Conservation (phyloP, 2,329 filamentous ascomycete species). For the Penicillium janthinellum region DNA sequence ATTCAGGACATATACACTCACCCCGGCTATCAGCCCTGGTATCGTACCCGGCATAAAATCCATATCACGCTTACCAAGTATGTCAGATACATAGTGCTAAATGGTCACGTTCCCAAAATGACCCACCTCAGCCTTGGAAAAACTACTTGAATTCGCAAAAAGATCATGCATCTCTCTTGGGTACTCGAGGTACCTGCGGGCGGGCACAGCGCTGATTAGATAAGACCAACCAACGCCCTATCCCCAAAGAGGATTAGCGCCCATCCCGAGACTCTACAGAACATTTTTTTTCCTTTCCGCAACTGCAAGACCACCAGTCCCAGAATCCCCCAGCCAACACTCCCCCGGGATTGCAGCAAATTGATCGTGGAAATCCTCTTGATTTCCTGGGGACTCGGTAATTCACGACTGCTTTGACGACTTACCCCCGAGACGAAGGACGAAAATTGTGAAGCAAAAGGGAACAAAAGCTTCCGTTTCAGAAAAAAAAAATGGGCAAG, state of each 20-base stretch:
- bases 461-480: constrained; percentile 16
- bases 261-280: constrained; percentile 37
- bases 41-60: too few relatives aligned
- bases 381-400: constrained; percentile 4
- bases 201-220: constrained; percentile 31
- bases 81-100: too few relatives aligned
- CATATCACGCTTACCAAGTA: too few relatives aligned
- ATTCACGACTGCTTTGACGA: constrained; percentile 7
- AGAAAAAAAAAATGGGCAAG: constrained; percentile 47
- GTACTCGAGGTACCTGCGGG: too few relatives aligned
- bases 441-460: not conserved
- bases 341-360: constrained; percentile 22
- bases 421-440: constrained; percentile 20
- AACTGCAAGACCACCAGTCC: constrained; percentile 33
- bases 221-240: constrained; percentile 32
- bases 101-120: too few relatives aligned
- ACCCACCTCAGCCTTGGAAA: too few relatives aligned
- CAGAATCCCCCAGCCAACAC: constrained; percentile 27
- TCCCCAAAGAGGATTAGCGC: constrained; percentile 35
- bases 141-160: too few relatives aligned
- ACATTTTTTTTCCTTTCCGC: constrained; percentile 47
- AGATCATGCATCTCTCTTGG: too few relatives aligned
- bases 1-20: too few relatives aligned
- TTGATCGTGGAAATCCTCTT: constrained; percentile 12
- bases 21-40: too few relatives aligned